Percentiles rank a stretch among this genome's conserved stretches.
Conservation (phyloP, 306 rosid species). For the Trichosanthes truncata region DNA sequence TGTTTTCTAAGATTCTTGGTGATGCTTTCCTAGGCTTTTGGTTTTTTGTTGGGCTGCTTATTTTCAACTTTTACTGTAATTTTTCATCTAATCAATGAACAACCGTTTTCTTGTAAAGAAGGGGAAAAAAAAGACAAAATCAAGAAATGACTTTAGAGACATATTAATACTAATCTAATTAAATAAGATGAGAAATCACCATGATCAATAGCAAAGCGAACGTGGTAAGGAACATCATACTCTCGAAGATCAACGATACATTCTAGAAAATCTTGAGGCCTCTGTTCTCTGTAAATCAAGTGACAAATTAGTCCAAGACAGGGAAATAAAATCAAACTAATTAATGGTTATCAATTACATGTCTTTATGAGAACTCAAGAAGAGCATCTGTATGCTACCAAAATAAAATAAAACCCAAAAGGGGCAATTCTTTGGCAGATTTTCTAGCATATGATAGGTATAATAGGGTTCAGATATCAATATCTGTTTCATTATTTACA, state of each 20-base stretch:
- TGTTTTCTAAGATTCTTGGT: neutral
- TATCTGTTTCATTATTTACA: neutral
- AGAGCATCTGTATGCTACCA: neutral
- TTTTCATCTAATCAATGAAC: neutral
- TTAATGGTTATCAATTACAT: neutral
- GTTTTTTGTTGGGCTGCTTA: no score
- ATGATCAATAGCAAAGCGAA: conserved; percentile 90
- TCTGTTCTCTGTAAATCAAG: conserved; percentile 69
- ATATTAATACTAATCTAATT: neutral
- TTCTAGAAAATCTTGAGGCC: conserved; percentile 74
- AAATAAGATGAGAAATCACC: conserved; percentile 39
- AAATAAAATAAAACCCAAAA: neutral
- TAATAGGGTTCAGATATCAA: neutral
- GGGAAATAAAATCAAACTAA: conserved; percentile 7
- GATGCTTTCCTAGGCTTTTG: neutral
- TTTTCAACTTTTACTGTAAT: neutral
- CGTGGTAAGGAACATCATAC: conserved; percentile 93
- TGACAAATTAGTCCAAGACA: conserved; percentile 20
- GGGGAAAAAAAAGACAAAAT: neutral
- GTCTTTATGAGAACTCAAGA: neutral
- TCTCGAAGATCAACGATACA: conserved; percentile 84
- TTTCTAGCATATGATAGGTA: neutral
- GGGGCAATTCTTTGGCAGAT: neutral
- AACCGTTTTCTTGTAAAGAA: no score
- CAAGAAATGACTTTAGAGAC: conserved; percentile 6